These are phyloP conservation scores for Triangularia verruculosa DNA, from an alignment of 2,329 filamentous ascomycete species.

Conservation along the genomic window DNA sequence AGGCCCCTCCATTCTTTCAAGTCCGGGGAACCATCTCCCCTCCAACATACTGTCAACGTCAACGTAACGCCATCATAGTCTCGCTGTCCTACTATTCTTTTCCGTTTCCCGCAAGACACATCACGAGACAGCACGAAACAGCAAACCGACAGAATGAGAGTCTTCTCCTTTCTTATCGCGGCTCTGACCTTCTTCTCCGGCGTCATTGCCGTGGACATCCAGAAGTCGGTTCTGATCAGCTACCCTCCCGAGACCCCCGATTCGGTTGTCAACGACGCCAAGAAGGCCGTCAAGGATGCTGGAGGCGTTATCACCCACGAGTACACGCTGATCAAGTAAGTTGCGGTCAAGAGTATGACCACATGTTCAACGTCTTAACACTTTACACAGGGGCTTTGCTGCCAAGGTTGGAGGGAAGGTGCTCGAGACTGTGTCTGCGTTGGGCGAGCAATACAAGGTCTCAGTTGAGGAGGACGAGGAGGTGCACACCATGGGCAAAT, in stretches of 20 bases:
- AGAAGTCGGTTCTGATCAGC: conserved; percentile 74
- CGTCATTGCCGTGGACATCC: conserved; percentile 59
- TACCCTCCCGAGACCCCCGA: conserved; percentile 69
- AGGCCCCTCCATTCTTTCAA: conserved; percentile 6
- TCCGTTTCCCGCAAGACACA: not conserved
- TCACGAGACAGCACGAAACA: not conserved
- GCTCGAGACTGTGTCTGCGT: conserved; percentile 63
- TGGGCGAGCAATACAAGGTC: conserved; percentile 58
- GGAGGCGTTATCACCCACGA: conserved; percentile 78
- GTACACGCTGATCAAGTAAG: conserved; percentile 67
- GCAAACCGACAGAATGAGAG: conserved; percentile 59
- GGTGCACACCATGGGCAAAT: conserved; percentile 38
- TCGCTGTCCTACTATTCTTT: not conserved
- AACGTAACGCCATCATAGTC: not conserved
- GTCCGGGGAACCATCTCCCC: conserved; percentile 4
- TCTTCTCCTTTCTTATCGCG: conserved; percentile 51
- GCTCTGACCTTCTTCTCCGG: conserved; percentile 58
- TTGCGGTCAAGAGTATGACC: not conserved
- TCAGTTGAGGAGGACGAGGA: conserved; percentile 75
- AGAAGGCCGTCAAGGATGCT: conserved; percentile 63
- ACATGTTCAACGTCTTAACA: conserved; percentile 25
- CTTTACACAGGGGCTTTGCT: conserved; percentile 65
- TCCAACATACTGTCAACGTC: conserved; percentile 8
- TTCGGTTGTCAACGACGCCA: conserved; percentile 66
- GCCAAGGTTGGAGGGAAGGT: conserved; percentile 68